Evolutionary conservation across 768 basidiomycete genomes (phyloP).

Genomic region (Tulasnella sp.): DNA sequence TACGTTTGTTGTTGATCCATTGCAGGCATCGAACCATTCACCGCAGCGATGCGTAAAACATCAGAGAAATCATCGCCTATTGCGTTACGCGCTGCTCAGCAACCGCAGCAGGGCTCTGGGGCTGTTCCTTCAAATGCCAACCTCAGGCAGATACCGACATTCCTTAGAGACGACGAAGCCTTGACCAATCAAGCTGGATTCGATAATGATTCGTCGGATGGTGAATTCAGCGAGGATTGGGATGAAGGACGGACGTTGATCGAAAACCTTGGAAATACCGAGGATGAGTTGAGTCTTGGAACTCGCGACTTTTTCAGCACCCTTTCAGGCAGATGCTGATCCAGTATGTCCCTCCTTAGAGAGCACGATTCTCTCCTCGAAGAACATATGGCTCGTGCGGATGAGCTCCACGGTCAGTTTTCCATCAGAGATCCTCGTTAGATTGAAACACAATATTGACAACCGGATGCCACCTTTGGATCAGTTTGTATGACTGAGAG

Average conservation of each 20-base stretch:
- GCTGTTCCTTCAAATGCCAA: background rate
- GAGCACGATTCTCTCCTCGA: slow-evolving; percentile 7
- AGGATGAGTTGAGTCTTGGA: no score
- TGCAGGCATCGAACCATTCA: no score
- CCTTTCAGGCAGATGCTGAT: no score
- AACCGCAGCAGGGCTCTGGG: background rate
- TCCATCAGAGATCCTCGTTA: background rate
- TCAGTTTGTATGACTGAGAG: slow-evolving; percentile 1
- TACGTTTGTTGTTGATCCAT: no score
- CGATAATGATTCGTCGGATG: background rate
- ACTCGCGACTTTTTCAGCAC: no score
- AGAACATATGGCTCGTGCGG: slow-evolving; percentile 9
- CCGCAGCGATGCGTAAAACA: no score
- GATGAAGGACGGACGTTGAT: slow-evolving; percentile 12
- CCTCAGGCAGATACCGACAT: background rate
- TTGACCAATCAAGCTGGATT: background rate
- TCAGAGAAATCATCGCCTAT: no score
- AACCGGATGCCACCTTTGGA: background rate
- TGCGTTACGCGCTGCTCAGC: no score
- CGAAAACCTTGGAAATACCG: slow-evolving; percentile 1
- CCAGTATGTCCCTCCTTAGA: no score
- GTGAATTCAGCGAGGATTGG: slow-evolving; percentile 10
- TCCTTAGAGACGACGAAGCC: background rate
- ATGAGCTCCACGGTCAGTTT: slow-evolving; percentile 5
- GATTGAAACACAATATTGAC: background rate